Evolutionary conservation across 768 basidiomycete species (phyloP).

Genomic region (Chiua virens): DNA sequence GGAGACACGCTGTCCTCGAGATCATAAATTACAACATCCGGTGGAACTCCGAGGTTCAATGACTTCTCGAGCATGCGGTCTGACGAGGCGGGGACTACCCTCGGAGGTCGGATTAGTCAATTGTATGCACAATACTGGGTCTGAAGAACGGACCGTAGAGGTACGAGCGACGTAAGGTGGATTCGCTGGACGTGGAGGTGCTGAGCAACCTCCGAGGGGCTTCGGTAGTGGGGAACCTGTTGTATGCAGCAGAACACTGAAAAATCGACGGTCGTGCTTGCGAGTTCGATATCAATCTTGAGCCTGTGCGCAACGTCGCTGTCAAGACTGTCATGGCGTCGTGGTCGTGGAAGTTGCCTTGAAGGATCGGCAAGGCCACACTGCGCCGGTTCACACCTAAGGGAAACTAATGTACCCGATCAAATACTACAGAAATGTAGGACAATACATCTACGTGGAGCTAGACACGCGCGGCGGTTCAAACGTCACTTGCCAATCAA

Average conservation of each 20-base stretch:
- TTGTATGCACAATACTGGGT: neutral
- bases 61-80: slow-evolving; percentile 84
- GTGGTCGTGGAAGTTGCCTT: neutral
- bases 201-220: slow-evolving; percentile 10
- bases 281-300: neutral
- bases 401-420: neutral
- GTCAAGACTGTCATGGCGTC: neutral
- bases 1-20: slow-evolving; percentile 86
- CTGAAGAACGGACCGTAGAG: slow-evolving; percentile 47
- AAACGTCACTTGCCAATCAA: slow-evolving; percentile 62
- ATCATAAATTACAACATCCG: slow-evolving; percentile 85
- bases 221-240: neutral
- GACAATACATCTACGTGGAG: neutral
- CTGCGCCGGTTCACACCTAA: neutral
- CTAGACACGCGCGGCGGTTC: neutral
- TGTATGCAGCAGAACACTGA: neutral
- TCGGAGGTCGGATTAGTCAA: neutral
- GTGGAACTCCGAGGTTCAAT: slow-evolving; percentile 41
- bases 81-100: slow-evolving; percentile 77
- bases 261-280: neutral
- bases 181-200: slow-evolving; percentile 17
- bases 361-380: neutral
- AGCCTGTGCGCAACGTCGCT: slow-evolving; percentile 5
- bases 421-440: neutral
- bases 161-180: slow-evolving; percentile 51